Evolutionary conservation across 345 rosid genomes (phyloP).

Genomic region (Populus davidiana): DNA sequence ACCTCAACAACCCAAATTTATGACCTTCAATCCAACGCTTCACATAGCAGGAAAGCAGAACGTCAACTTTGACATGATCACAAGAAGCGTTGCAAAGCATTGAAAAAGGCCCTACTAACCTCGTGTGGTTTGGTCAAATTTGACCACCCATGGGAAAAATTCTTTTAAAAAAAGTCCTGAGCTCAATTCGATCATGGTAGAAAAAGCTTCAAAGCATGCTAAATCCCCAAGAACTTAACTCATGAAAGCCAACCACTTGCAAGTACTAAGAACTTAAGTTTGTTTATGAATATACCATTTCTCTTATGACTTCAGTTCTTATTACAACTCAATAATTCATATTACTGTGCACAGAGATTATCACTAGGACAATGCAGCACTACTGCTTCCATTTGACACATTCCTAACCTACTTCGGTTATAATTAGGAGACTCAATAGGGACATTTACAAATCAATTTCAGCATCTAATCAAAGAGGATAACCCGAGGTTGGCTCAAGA

Average conservation of each 20-base stretch:
- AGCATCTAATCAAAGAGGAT: not conserved
- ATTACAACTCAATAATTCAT: not conserved
- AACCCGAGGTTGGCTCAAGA: conserved; percentile 22
- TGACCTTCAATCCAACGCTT: no score
- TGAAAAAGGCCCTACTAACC: no score
- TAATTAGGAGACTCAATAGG: not conserved
- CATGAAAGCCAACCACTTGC: not conserved
- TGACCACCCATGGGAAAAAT: no score
- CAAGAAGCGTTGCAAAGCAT: no score
- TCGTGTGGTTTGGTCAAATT: no score
- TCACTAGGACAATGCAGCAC: not conserved
- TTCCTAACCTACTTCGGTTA: not conserved
- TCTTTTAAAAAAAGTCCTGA: not conserved
- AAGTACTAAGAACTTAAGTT: not conserved
- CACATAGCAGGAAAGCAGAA: no score
- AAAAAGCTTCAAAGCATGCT: not conserved
- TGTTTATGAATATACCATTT: not conserved
- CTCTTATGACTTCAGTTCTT: not conserved
- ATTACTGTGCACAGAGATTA: no score
- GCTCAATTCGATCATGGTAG: not conserved
- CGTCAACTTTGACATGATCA: no score
- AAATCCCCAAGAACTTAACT: not conserved
- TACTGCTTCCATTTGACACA: conserved; percentile 8
- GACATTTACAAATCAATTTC: conserved; percentile 19
- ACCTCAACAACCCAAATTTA: no score